phyloP scores from a whole-genome alignment of 306 rosid genomes.

The Lablab purpureus region DNA sequence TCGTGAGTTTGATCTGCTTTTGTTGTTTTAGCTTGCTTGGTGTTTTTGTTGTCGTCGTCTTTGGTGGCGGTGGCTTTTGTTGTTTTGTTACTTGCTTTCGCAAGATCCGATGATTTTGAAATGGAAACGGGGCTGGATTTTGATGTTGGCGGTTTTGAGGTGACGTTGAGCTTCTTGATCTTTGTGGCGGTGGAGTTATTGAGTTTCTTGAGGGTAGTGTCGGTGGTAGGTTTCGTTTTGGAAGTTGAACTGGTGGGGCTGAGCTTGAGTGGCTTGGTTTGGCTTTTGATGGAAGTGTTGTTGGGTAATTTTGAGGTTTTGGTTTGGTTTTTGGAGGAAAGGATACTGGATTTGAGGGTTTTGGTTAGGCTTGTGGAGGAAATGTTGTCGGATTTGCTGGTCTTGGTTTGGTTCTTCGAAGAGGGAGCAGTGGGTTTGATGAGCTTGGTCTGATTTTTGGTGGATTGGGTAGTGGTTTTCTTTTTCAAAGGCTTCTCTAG shows the following conservation, averaged over 20 bases:
- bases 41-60: neutral
- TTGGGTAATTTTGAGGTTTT: conserved; percentile 17
- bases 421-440: conserved; percentile 2
- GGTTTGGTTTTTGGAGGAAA: conserved; percentile 36
- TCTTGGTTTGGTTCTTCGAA: conserved; percentile 46
- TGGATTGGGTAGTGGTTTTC: conserved; percentile 49
- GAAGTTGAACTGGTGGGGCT: conserved; percentile 39
- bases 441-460: conserved; percentile 40
- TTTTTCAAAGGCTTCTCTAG: conserved; percentile 49
- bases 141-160: conserved; percentile 49
- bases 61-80: conserved; percentile 57
- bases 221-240: conserved; percentile 40
- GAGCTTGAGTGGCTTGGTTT: conserved; percentile 55
- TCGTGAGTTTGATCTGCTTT: conserved; percentile 41
- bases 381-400: conserved; percentile 34
- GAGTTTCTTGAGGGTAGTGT: conserved; percentile 52
- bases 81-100: conserved; percentile 61
- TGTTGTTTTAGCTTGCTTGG: conserved; percentile 41
- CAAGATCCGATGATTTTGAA: conserved; percentile 58
- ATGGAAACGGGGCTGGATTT: conserved; percentile 53
- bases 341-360: neutral
- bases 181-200: conserved; percentile 54
- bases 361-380: conserved; percentile 56
- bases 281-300: conserved; percentile 53
- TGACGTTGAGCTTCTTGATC: conserved; percentile 64